Evolutionary conservation across 1,284 basidiomycete genomes (phyloP).

Genomic region (Pascua guehoae): DNA sequence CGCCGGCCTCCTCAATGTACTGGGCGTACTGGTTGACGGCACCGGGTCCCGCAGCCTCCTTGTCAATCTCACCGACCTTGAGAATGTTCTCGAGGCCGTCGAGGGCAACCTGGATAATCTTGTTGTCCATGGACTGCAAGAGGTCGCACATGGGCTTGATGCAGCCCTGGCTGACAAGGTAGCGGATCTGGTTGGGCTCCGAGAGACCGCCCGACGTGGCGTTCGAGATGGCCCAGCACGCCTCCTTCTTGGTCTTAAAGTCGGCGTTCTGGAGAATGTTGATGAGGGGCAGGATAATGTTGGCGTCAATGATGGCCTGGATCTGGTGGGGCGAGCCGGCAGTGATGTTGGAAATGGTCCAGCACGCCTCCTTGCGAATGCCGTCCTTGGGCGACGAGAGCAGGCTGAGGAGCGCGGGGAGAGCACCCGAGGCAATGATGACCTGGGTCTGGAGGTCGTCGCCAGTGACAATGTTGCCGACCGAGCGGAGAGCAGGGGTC

Average conservation of each 20-base stretch:
- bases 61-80: slow-evolving; percentile 97
- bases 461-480: slow-evolving; percentile 98
- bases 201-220: slow-evolving; percentile 97
- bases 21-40: slow-evolving; percentile 89
- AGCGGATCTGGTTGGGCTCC: slow-evolving; percentile 95
- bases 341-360: slow-evolving; percentile 99
- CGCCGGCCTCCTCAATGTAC: slow-evolving; percentile 95
- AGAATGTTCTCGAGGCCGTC: slow-evolving; percentile 98
- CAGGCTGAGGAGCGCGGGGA: slow-evolving; percentile 85
- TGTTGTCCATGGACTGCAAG: slow-evolving; percentile 97
- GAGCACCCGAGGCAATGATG: slow-evolving; percentile 91
- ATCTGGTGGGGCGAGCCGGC: slow-evolving; percentile 96
- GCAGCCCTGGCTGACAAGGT: slow-evolving; percentile 95
- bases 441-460: slow-evolving; percentile 99
- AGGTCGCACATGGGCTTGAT: slow-evolving; percentile 98
- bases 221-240: slow-evolving; percentile 99
- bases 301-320: slow-evolving; percentile 67
- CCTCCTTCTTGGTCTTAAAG: slow-evolving; percentile 99
- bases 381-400: slow-evolving; percentile 95
- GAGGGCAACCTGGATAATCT: slow-evolving; percentile 91
- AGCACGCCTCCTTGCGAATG: slow-evolving; percentile 87
- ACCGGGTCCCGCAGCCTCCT: slow-evolving; percentile 74
- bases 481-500: slow-evolving; percentile 93
- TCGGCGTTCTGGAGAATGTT: slow-evolving; percentile 97
- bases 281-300: slow-evolving; percentile 95